phyloP scores from a whole-genome alignment of 192 early-diverging fungal species.

The Backusella australiensis region DNA sequence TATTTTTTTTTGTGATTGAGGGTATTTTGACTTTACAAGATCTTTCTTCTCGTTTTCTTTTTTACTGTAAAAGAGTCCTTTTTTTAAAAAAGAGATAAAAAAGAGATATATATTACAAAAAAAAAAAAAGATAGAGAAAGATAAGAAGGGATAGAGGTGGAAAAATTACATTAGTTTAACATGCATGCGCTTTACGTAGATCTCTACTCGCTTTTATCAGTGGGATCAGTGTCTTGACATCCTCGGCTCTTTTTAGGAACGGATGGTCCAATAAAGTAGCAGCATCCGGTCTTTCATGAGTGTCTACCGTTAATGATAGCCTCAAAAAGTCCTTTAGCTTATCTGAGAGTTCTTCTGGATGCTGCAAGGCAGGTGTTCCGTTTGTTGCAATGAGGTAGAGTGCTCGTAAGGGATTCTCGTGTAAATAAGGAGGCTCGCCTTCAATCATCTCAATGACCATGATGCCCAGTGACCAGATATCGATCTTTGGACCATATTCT shows the following conservation, averaged over 20 bases:
- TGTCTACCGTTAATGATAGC: constrained; percentile 77
- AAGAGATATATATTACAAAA: background rate
- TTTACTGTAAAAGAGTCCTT: background rate
- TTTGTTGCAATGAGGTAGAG: constrained; percentile 95
- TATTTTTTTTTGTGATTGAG: background rate
- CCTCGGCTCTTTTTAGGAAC: constrained; percentile 82
- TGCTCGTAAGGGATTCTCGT: constrained; percentile 89
- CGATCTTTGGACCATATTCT: constrained; percentile 92
- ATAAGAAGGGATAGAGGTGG: background rate
- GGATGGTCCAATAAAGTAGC: constrained; percentile 80
- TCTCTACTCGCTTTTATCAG: constrained; percentile 56
- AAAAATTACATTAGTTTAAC: constrained; percentile 1
- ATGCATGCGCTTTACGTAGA: constrained; percentile 21
- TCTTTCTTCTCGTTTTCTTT: background rate
- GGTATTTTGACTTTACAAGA: background rate
- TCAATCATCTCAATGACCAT: constrained; percentile 99
- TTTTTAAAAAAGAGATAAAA: background rate
- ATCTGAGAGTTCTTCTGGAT: constrained; percentile 76
- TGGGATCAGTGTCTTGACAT: constrained; percentile 75
- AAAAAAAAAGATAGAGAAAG: background rate
- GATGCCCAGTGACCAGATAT: constrained; percentile 96
- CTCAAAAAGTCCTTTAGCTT: constrained; percentile 83
- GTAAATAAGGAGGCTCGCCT: constrained; percentile 95
- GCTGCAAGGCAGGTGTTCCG: constrained; percentile 87
- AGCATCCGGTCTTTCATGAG: constrained; percentile 77